Conservation (phyloP, 371 early-diverging fungal species). For the Gilbertella persicaria region DNA sequence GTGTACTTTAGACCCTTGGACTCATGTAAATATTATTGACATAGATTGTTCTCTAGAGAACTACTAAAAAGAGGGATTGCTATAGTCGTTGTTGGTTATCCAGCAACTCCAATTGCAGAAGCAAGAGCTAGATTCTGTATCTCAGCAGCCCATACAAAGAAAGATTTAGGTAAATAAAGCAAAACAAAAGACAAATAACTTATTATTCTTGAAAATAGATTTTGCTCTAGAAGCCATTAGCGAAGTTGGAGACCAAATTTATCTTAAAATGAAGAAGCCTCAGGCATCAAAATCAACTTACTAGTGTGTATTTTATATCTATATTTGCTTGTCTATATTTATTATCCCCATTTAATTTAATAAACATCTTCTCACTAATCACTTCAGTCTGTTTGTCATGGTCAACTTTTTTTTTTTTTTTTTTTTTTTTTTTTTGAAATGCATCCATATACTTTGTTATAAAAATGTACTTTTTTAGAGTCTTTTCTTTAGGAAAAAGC, state of each 20-base stretch:
- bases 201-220: slow-evolving; percentile 55
- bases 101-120: slow-evolving; percentile 94
- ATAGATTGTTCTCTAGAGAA: slow-evolving; percentile 88
- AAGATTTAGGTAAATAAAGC: slow-evolving; percentile 71
- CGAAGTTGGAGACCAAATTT: slow-evolving; percentile 57
- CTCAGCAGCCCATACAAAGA: slow-evolving; percentile 91
- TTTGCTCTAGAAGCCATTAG: slow-evolving; percentile 57
- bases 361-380: too few species aligned
- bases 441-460: too few species aligned
- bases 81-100: slow-evolving; percentile 98
- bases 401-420: too few species aligned
- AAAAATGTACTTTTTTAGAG: too few species aligned
- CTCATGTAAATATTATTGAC: background rate
- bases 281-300: too few species aligned
- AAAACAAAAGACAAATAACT: background rate
- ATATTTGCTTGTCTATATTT: too few species aligned
- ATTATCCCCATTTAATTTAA: too few species aligned
- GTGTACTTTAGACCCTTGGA: background rate
- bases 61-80: slow-evolving; percentile 91
- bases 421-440: too few species aligned
- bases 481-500: too few species aligned
- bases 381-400: too few species aligned
- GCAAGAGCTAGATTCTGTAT: slow-evolving; percentile 97
- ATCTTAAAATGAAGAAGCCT: slow-evolving; percentile 40
- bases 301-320: too few species aligned